A percentile compares a stretch with the other conserved stretches of the same genome.
phyloP scores from a whole-genome alignment of 164 flowering plant genomes.

The Piper longum region DNA sequence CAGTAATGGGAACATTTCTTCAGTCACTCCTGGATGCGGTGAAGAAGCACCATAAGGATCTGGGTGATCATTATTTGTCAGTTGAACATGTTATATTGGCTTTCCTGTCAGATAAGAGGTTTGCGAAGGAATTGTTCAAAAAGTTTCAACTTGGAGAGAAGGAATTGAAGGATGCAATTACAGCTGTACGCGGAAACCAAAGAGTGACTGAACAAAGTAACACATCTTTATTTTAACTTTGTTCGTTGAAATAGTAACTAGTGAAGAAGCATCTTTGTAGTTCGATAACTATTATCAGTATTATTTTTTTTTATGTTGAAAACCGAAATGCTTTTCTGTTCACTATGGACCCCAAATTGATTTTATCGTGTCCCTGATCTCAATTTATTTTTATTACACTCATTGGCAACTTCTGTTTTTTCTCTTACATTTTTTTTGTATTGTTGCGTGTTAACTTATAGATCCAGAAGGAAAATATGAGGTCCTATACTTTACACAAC shows the following conservation, averaged over 20 bases:
- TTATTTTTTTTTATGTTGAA: too few relatives aligned
- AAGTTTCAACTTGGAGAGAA: conserved; percentile 60
- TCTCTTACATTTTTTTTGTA: not conserved
- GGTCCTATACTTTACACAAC: conserved; percentile 86
- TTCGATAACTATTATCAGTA: too few relatives aligned
- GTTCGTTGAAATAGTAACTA: not conserved
- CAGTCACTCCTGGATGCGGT: conserved; percentile 50
- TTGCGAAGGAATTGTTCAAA: conserved; percentile 69
- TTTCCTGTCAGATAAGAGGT: conserved; percentile 59
- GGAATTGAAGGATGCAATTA: conserved; percentile 71
- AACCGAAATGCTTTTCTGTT: too few relatives aligned
- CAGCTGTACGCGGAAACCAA: conserved; percentile 80
- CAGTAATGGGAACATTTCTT: conserved; percentile 53
- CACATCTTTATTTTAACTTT: not conserved
- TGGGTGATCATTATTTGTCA: conserved; percentile 75
- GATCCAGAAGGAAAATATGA: conserved; percentile 96
- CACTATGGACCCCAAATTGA: too few relatives aligned
- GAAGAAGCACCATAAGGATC: conserved; percentile 50
- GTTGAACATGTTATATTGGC: conserved; percentile 87
- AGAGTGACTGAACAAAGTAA: conserved; percentile 91
- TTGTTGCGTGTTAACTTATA: conserved; percentile 8
- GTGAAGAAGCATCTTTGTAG: too few relatives aligned
- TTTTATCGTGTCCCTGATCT: too few relatives aligned
- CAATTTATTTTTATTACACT: too few relatives aligned
- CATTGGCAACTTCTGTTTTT: too few relatives aligned